Evolutionary conservation across 2,329 filamentous ascomycete genomes (phyloP).

Genomic region (Ambrosiella cleistominuta): DNA sequence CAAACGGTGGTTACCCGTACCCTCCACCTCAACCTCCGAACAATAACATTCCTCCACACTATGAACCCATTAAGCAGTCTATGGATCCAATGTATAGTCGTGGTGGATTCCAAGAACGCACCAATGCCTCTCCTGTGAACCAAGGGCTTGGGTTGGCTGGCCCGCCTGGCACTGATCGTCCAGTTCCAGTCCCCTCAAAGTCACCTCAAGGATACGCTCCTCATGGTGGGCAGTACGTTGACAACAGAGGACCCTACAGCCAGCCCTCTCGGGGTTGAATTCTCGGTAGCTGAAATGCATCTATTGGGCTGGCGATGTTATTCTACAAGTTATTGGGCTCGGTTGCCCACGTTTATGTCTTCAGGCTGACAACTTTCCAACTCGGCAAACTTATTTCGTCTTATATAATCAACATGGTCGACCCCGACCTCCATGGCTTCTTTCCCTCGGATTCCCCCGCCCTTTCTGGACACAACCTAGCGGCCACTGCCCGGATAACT

Average conservation of each 20-base stretch:
- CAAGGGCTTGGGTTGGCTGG: slow-evolving; percentile 1
- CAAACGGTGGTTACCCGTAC: not conserved
- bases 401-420: too few species aligned
- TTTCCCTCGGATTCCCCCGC: too few species aligned
- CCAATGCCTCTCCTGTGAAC: slow-evolving; percentile 8
- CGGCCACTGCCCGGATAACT: not conserved
- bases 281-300: not conserved
- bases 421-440: too few species aligned
- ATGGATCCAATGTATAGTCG: slow-evolving; percentile 10
- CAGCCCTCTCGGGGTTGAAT: slow-evolving; percentile 1
- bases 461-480: not conserved
- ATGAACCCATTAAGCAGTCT: slow-evolving; percentile 9
- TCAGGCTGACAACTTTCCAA: too few species aligned
- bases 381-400: too few species aligned
- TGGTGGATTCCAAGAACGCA: slow-evolving; percentile 9
- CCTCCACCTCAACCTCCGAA: not conserved
- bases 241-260: slow-evolving; percentile 7
- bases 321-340: too few species aligned
- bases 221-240: slow-evolving; percentile 7
- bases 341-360: too few species aligned
- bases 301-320: too few species aligned
- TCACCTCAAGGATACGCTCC: slow-evolving; percentile 8
- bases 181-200: slow-evolving; percentile 6
- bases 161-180: slow-evolving; percentile 1
- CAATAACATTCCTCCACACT: slow-evolving; percentile 1